phyloP scores from a whole-genome alignment of 2,329 filamentous ascomycete species.

The Colletotrichum phormii region DNA sequence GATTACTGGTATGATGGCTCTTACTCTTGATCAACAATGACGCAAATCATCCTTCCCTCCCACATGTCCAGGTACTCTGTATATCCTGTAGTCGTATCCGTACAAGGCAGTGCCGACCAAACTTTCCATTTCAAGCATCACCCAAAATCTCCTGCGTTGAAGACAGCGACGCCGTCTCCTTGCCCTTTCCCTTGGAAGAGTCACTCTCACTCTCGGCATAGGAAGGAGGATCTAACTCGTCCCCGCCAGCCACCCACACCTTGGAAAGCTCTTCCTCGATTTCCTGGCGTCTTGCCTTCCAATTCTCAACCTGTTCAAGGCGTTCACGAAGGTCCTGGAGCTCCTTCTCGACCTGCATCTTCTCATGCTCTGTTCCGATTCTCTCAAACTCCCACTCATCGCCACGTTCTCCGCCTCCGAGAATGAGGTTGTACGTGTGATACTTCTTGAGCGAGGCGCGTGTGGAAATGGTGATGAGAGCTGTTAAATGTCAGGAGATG shows the following conservation, averaged over 20 bases:
- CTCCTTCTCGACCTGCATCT: constrained; percentile 92
- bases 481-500: constrained; percentile 53
- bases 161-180: constrained; percentile 17
- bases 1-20: neutral
- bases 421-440: constrained; percentile 88
- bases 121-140: constrained; percentile 13
- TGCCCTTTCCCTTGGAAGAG: constrained; percentile 28
- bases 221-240: constrained; percentile 59
- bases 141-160: constrained; percentile 21
- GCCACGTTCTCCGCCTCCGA: constrained; percentile 84
- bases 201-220: constrained; percentile 48
- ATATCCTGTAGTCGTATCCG: constrained; percentile 17
- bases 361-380: constrained; percentile 93
- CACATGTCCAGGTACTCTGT: neutral
- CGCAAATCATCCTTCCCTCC: neutral
- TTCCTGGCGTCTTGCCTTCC: constrained; percentile 81
- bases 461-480: constrained; percentile 95
- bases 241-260: constrained; percentile 68
- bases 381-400: constrained; percentile 92
- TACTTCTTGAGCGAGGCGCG: constrained; percentile 95
- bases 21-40: constrained; percentile 9
- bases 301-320: constrained; percentile 83
- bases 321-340: constrained; percentile 85
- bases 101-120: neutral
- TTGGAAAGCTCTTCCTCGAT: constrained; percentile 84